Conservation (phyloP, 2,329 filamentous ascomycete species). For the Fusarium tupiense region DNA sequence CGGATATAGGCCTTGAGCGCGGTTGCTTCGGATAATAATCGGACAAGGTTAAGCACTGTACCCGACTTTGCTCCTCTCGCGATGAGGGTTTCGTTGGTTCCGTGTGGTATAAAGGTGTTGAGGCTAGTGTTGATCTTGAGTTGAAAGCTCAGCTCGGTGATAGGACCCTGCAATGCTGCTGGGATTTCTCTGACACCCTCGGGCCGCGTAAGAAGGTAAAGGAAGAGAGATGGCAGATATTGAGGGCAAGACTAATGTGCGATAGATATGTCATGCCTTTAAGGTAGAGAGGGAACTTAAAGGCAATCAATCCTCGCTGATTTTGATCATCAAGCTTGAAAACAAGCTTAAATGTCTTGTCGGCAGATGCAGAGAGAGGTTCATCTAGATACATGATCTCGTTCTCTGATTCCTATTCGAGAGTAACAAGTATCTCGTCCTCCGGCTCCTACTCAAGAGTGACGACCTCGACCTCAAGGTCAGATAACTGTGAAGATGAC, state of each 20-base stretch:
- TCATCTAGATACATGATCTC: neutral
- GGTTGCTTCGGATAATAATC: neutral
- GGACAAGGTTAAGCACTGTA: neutral
- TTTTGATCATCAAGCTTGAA: neutral
- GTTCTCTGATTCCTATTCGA: neutral
- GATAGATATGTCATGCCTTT: neutral
- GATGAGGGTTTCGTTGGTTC: neutral
- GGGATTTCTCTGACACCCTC: neutral
- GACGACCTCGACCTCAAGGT: neutral
- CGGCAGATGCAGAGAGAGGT: neutral
- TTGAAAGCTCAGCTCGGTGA: fast-evolving
- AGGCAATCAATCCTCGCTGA: neutral
- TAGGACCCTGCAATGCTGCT: neutral
- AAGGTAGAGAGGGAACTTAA: neutral
- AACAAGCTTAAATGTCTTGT: neutral
- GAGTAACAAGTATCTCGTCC: neutral
- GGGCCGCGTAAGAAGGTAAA: fast-evolving
- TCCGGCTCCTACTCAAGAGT: neutral
- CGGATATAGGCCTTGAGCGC: neutral
- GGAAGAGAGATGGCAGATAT: neutral
- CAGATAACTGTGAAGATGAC: neutral
- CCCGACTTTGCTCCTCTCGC: neutral
- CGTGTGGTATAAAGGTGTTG: neutral
- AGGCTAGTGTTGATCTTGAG: neutral
- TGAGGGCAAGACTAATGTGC: neutral